Conservation (phyloP, 2,329 filamentous ascomycete genomes). For the Xylaria hypoxylon region DNA sequence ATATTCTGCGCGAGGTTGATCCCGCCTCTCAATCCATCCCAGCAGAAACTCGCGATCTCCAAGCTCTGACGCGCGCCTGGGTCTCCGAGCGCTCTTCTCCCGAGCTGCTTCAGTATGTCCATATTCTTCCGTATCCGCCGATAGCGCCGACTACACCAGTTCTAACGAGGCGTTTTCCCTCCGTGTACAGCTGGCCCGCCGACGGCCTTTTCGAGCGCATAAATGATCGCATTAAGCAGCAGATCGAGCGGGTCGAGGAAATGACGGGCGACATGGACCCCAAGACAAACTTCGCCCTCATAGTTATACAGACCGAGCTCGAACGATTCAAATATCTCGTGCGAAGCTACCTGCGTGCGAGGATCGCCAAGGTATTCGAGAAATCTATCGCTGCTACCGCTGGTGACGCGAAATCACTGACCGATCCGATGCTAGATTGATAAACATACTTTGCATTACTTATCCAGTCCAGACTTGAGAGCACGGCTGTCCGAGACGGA, state of each 20-base stretch:
- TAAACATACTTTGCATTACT: constrained; percentile 79
- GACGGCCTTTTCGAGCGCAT: constrained; percentile 84
- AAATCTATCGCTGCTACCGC: constrained; percentile 15
- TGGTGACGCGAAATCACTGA: constrained; percentile 24
- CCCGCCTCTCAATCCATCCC: constrained; percentile 66
- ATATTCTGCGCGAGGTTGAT: constrained; percentile 81
- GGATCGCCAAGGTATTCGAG: constrained; percentile 81
- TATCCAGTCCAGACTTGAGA: constrained; percentile 66
- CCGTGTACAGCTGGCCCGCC: constrained; percentile 67
- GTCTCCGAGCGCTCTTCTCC: constrained; percentile 90
- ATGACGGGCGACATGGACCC: constrained; percentile 89
- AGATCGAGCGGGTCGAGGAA: constrained; percentile 78
- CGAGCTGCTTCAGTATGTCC: constrained; percentile 81
- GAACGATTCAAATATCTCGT: constrained; percentile 94
- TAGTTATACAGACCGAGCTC: constrained; percentile 95
- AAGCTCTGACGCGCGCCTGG: constrained; percentile 91
- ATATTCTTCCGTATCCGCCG: background rate
- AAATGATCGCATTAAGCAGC: constrained; percentile 75
- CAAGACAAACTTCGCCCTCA: constrained; percentile 90
- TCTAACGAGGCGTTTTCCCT: constrained; percentile 29
- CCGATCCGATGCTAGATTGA: constrained; percentile 70
- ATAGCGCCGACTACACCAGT: background rate
- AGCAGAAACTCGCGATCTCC: constrained; percentile 78
- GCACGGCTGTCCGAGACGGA: constrained; percentile 80
- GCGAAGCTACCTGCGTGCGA: constrained; percentile 81